phyloP scores from a whole-genome alignment of 192 early-diverging fungal species.

The Gigaspora rosea region DNA sequence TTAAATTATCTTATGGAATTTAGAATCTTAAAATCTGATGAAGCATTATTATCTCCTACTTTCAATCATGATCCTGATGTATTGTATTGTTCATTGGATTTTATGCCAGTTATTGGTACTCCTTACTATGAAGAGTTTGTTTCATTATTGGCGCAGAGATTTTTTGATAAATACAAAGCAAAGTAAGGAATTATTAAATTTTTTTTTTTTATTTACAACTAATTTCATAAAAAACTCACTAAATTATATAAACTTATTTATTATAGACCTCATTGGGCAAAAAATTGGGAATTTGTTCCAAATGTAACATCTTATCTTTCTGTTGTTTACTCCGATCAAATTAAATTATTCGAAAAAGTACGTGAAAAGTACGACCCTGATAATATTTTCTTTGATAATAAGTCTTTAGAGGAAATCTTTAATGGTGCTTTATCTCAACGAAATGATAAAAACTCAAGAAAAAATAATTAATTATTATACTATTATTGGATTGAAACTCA shows the following conservation, averaged over 20 bases:
- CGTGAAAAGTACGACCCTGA: conserved; percentile 40
- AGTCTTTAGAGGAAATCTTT: conserved; percentile 6
- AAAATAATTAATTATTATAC: too few species aligned
- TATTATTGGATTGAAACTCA: too few species aligned
- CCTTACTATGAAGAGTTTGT: conserved; percentile 33
- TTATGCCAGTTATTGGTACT: conserved; percentile 25
- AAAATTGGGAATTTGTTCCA: neutral
- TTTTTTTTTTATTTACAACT: conserved; percentile 13
- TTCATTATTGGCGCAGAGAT: conserved; percentile 29
- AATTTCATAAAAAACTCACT: neutral
- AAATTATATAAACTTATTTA: too few species aligned
- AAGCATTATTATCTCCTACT: conserved; percentile 28
- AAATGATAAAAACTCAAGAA: too few species aligned
- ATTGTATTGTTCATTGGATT: conserved; percentile 38
- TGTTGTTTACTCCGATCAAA: conserved; percentile 22
- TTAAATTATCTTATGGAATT: conserved; percentile 37
- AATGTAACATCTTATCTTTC: conserved; percentile 18
- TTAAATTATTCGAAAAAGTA: conserved; percentile 34
- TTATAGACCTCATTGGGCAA: too few species aligned
- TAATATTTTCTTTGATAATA: conserved; percentile 40
- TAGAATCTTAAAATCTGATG: conserved; percentile 35
- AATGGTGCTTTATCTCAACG: neutral
- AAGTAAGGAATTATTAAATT: conserved; percentile 17
- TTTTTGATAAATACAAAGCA: conserved; percentile 38
- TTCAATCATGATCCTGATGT: conserved; percentile 39